Evolutionary conservation across 2,329 filamentous ascomycete genomes (phyloP), one percentile per base, ranked within the genome.

Genomic region (Fusarium phyllophilum): DNA sequence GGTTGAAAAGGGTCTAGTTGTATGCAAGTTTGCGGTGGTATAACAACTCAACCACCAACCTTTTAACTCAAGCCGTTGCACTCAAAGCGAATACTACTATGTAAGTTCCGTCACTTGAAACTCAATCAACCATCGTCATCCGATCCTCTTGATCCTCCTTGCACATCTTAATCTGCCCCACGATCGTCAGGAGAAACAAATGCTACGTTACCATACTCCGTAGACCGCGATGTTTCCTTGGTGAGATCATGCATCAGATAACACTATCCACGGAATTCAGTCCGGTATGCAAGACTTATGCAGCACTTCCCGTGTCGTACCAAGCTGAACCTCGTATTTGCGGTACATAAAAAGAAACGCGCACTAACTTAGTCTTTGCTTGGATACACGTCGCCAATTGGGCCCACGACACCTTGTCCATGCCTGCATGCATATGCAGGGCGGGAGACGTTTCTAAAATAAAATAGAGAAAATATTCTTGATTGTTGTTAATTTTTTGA

Each of bases 311-410:
- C 58, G 67, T 76, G 73, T 74, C 51, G 56, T n/a, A 68, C 34
- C 52, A 58, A 74, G 55, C 70, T 62, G 61, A 68, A 59, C 41
- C 71, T 76, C 74, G 74, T 76, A 72, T 76, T 54, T 41, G 10
- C 42, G 42, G n/a, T 34, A 48, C 56, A 61, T 20, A 36, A 54
- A 68, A 41, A 68, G 39, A n/a, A 34, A 36, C 29, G 42, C 17
- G 46, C 38, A 48, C 51, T 49, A 31, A 31, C 31, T 31, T 31
- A 49, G 59, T 26, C 33, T 45, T 38, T 36, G 33, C 26, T 24
- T 56, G 59, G 61, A 52, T 75, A 74, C 73, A 75, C 73, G 70
- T 75, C 69, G 62, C 51, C 38, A 10, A 66, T 42, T 24, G 42
- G 42, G 54, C 55, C 39, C 46, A 66, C 52, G 33, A 39, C 39